phyloP scores from a whole-genome alignment of 495 filamentous ascomycete species.

The Trichoderma gamsii region DNA sequence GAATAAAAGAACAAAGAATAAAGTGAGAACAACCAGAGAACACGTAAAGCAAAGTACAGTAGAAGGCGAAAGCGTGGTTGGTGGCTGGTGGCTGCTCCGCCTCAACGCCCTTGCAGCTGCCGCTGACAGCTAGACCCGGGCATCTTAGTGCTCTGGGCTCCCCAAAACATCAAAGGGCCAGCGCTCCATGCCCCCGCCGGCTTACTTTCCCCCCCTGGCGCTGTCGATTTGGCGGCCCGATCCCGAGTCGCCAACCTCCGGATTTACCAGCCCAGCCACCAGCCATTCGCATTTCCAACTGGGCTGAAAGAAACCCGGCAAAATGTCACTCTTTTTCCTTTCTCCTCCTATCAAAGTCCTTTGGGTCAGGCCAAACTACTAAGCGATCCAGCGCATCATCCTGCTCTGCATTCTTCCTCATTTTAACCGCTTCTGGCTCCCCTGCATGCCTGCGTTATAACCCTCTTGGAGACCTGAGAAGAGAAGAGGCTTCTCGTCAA shows the following conservation, averaged over 20 bases:
- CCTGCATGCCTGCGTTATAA: background rate
- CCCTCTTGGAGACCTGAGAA: background rate
- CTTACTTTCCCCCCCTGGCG: background rate
- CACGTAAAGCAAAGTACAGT: too few species aligned
- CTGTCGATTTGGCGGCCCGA: slow-evolving; percentile 6
- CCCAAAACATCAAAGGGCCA: background rate
- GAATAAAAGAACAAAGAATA: too few species aligned
- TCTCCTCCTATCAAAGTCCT: slow-evolving; percentile 9
- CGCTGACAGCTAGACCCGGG: background rate
- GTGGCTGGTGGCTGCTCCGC: too few species aligned
- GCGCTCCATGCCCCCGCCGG: background rate
- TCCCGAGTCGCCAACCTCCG: slow-evolving; percentile 13
- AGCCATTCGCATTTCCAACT: slow-evolving; percentile 14
- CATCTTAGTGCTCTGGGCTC: background rate
- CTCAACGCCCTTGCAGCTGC: too few species aligned
- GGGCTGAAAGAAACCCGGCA: background rate
- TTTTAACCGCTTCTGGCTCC: background rate
- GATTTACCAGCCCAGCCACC: slow-evolving; percentile 12
- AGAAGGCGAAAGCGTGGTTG: too few species aligned
- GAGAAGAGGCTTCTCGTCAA: background rate
- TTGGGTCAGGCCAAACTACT: slow-evolving; percentile 12
- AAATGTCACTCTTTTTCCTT: slow-evolving; percentile 3
- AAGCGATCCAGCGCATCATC: slow-evolving; percentile 1
- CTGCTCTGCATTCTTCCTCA: slow-evolving; percentile 18
- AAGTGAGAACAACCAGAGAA: too few species aligned